These are phyloP conservation scores for Tricholoma sp. DNA, from an alignment of 768 basidiomycete species.

Conservation along the genomic window DNA sequence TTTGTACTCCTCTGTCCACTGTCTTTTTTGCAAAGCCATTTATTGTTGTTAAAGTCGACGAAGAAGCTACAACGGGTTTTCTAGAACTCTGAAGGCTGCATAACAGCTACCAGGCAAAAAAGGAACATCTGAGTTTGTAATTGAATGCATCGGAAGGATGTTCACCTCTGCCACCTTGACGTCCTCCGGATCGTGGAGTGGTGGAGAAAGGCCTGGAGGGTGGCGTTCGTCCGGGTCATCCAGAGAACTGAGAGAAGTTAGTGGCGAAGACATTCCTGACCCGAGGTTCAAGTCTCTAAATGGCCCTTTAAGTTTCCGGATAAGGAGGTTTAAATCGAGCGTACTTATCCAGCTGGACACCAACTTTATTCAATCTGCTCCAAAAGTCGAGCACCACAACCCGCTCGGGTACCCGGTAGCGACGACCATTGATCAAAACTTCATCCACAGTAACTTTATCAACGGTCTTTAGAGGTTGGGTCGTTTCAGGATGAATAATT, in stretches of 20 bases:
- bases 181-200: constrained; percentile 40
- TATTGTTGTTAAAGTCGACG: not conserved
- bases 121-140: not conserved
- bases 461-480: constrained; percentile 30
- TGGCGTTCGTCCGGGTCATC: constrained; percentile 51
- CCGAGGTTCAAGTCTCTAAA: constrained; percentile 32
- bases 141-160: not conserved
- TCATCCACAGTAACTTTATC: constrained; percentile 67
- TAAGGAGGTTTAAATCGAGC: constrained; percentile 13
- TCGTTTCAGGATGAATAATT: constrained; percentile 64
- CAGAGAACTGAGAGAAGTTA: constrained; percentile 70
- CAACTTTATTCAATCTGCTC: constrained; percentile 63
- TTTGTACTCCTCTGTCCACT: constrained; percentile 25
- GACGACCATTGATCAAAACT: constrained; percentile 80
- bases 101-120: constrained; percentile 27
- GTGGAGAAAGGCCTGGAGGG: constrained; percentile 18
- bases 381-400: constrained; percentile 94
- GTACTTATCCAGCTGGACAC: constrained; percentile 37
- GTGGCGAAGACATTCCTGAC: constrained; percentile 62
- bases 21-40: constrained; percentile 16
- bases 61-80: constrained; percentile 8
- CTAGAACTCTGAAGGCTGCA: constrained; percentile 29
- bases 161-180: constrained; percentile 54
- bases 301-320: not conserved
- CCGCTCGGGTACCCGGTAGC: constrained; percentile 90